Evolutionary conservation across 164 flowering plant genomes (phyloP).

Genomic region (Tinospora cordifolia): DNA sequence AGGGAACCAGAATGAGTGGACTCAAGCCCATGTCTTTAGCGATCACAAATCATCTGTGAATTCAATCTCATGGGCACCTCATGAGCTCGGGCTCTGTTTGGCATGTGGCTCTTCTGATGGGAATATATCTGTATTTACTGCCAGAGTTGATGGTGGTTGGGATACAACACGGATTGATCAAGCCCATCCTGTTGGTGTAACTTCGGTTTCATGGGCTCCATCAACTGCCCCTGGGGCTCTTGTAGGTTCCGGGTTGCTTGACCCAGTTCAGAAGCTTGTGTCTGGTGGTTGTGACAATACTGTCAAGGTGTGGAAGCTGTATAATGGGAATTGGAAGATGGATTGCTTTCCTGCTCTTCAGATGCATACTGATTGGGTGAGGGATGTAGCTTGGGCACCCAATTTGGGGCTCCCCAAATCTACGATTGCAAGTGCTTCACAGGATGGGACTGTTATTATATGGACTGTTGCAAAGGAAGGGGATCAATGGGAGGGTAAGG

Average conservation of each 20-base stretch:
- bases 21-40: conserved; percentile 34
- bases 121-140: conserved; percentile 41
- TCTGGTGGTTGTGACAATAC: conserved; percentile 52
- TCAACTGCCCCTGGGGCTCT: conserved; percentile 39
- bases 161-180: conserved; percentile 37
- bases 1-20: conserved; percentile 36
- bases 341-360: conserved; percentile 53
- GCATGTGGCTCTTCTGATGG: conserved; percentile 56
- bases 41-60: conserved; percentile 49
- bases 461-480: conserved; percentile 48
- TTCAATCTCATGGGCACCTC: conserved; percentile 50
- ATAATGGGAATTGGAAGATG: conserved; percentile 44
- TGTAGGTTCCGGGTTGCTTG: conserved; percentile 29
- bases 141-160: conserved; percentile 43
- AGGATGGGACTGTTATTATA: conserved; percentile 45
- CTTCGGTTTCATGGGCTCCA: conserved; percentile 54
- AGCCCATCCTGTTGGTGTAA: conserved; percentile 50
- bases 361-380: conserved; percentile 47
- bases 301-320: conserved; percentile 46
- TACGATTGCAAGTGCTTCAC: conserved; percentile 48
- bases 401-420: conserved; percentile 53
- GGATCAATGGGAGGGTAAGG: conserved; percentile 47
- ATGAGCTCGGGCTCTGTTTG: conserved; percentile 41
- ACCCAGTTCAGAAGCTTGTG: conserved; percentile 40
- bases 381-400: conserved; percentile 57